Evolutionary conservation across 495 filamentous ascomycete species (phyloP), one percentile per base, ranked within the genome.

Genomic region (Aspergillus campestris): DNA sequence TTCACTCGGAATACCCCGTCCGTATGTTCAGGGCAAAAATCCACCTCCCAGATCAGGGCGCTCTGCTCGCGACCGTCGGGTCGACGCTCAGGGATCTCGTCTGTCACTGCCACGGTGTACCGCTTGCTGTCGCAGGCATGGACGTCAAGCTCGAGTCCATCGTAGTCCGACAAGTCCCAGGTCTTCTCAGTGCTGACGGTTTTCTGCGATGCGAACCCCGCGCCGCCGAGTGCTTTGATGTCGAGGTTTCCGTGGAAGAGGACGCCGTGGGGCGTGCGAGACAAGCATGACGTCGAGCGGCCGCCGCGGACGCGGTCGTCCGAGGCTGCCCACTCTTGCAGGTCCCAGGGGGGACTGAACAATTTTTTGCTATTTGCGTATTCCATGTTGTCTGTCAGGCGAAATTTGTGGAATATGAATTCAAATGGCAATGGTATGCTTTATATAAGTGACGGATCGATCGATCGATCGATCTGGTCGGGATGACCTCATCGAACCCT

Each of bases 91-190:
- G 35, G 18, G 6, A 38, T 44, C 32, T 72, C 63, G 50, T 87
- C 81, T 57, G 84, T 87, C 12, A 89, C 48, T 4, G 78, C 71
- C 37, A 89, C 58, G 0, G 81, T 83, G 53, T 86, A 88, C 13
- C 59, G 58, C 53, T 81, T 83, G 27, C 66, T 67, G 27, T 64
- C 61, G 32, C 58, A 43, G 33, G 42, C 38, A 1, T 43, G 40
- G 14, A 67, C 47, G 0, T 24, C 28, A 9, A 73, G 2, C 47
- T 71, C 65, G 1, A 82, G 47, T 0, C 77, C 77, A 18, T 74
- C 61, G 40, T 73, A 80, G n/a, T 39, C 47, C 8, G 64, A 59
- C 6, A 82, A 51, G 46, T 82, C 63, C 24, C 54, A 45, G 0
- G 8, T 9, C 5, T 49, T 13, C 1, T 39, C 38, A 1, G n/a